These are phyloP conservation scores for Chrysosporium keratinophilum DNA, from an alignment of 2,329 filamentous ascomycete genomes.

Conservation along the genomic window DNA sequence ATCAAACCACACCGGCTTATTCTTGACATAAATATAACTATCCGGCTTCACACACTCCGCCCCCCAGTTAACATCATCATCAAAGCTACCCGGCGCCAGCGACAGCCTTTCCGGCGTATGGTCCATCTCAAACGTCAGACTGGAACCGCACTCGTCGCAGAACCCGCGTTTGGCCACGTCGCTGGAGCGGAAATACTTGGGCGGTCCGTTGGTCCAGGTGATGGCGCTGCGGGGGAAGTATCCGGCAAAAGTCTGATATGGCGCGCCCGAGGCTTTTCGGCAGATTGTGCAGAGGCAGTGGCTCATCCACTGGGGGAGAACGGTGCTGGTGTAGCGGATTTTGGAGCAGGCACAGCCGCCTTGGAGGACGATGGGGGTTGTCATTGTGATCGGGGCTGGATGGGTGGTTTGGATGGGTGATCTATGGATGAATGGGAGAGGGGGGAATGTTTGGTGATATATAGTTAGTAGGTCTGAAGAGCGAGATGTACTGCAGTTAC, in stretches of 20 bases:
- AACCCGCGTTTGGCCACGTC: constrained; percentile 36
- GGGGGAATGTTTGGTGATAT: not conserved
- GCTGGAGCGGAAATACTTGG: constrained; percentile 30
- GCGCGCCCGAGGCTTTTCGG: constrained; percentile 39
- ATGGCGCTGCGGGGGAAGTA: constrained; percentile 28
- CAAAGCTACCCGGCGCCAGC: constrained; percentile 35
- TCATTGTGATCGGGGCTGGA: not conserved
- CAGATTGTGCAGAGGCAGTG: constrained; percentile 43
- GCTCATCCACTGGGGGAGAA: constrained; percentile 28
- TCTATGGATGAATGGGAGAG: not conserved
- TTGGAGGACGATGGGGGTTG: constrained; percentile 20
- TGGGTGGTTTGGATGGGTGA: not conserved
- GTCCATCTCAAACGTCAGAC: constrained; percentile 37
- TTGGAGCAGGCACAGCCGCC: constrained; percentile 39
- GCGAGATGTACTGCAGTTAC: too few species aligned
- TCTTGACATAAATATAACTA: constrained; percentile 39
- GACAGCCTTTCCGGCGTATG: constrained; percentile 24
- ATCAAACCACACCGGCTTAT: constrained; percentile 33
- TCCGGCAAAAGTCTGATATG: constrained; percentile 36
- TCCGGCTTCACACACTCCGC: constrained; percentile 22
- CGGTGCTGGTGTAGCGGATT: constrained; percentile 34
- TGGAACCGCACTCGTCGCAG: constrained; percentile 40
- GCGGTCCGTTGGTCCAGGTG: constrained; percentile 27
- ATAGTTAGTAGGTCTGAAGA: too few species aligned
- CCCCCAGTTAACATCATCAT: constrained; percentile 23